These are phyloP conservation scores for Monosporascus sp. DNA, from an alignment of 2,329 filamentous ascomycete species.

Conservation along the genomic window DNA sequence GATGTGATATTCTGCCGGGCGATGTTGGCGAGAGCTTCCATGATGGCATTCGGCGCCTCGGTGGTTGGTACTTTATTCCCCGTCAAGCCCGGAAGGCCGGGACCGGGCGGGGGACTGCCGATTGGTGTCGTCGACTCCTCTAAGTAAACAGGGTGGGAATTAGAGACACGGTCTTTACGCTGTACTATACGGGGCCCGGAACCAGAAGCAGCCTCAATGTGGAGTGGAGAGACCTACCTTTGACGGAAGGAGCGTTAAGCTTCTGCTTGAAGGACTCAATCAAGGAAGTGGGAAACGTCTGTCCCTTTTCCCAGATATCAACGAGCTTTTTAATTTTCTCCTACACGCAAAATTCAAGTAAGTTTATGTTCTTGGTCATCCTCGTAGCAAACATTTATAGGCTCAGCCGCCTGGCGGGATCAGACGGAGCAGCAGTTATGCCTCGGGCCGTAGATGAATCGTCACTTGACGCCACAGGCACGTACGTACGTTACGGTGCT, in stretches of 20 bases:
- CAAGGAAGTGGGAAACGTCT: conserved; percentile 80
- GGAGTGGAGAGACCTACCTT: conserved; percentile 52
- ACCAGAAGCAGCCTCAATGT: background rate
- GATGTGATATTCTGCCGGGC: conserved; percentile 64
- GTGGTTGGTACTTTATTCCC: conserved; percentile 26
- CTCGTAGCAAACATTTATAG: conserved; percentile 14
- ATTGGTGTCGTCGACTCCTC: conserved; percentile 68
- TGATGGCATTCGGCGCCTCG: conserved; percentile 55
- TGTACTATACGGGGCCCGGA: conserved; percentile 3
- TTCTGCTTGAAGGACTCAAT: conserved; percentile 79
- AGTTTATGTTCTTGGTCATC: conserved; percentile 30
- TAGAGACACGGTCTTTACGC: conserved; percentile 28
- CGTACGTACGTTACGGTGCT: conserved; percentile 3
- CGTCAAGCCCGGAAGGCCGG: conserved; percentile 32
- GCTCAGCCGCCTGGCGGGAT: conserved; percentile 3
- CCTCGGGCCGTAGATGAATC: background rate
- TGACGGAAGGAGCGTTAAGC: conserved; percentile 54
- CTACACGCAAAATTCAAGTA: conserved; percentile 54
- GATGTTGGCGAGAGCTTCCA: conserved; percentile 76
- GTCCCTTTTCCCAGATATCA: conserved; percentile 96
- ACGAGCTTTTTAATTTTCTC: conserved; percentile 94
- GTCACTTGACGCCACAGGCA: conserved; percentile 1
- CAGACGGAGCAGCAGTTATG: background rate
- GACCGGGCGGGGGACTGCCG: conserved; percentile 50
- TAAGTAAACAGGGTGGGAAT: conserved; percentile 36